phyloP scores from a whole-genome alignment of 129 eudicot genomes.

The Arctium lappa region DNA sequence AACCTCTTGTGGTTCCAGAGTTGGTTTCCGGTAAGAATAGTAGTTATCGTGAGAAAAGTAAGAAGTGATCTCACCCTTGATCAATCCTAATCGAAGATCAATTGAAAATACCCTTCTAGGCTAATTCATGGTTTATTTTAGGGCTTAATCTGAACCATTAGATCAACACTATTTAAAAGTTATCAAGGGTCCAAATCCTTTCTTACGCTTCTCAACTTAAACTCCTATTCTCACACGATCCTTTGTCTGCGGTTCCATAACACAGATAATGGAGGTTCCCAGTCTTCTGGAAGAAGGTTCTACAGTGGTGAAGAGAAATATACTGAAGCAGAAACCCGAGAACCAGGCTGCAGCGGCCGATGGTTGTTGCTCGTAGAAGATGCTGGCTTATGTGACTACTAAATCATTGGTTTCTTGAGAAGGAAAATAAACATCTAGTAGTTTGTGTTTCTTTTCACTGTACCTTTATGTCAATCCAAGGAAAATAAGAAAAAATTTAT shows the following conservation, averaged over 20 bases:
- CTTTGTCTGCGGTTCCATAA: neutral
- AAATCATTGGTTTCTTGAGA: slow-evolving; percentile 11
- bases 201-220: too few species aligned
- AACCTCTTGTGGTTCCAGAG: neutral
- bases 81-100: too few species aligned
- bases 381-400: slow-evolving; percentile 1
- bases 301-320: slow-evolving; percentile 60
- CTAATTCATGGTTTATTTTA: too few species aligned
- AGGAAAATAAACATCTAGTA: slow-evolving; percentile 7
- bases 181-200: too few species aligned
- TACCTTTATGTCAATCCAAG: slow-evolving; percentile 4
- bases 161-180: too few species aligned
- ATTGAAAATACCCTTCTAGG: too few species aligned
- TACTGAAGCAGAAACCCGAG: slow-evolving; percentile 79
- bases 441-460: slow-evolving; percentile 28
- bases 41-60: too few species aligned
- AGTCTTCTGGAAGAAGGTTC: slow-evolving; percentile 95
- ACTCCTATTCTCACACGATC: too few species aligned
- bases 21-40: too few species aligned
- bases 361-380: slow-evolving; percentile 62
- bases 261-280: slow-evolving; percentile 91
- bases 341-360: slow-evolving; percentile 33
- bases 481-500: neutral
- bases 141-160: too few species aligned
- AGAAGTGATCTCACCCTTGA: too few species aligned